Conservation (phyloP, 208 protist species). For the Leishmania martiniquensis region DNA sequence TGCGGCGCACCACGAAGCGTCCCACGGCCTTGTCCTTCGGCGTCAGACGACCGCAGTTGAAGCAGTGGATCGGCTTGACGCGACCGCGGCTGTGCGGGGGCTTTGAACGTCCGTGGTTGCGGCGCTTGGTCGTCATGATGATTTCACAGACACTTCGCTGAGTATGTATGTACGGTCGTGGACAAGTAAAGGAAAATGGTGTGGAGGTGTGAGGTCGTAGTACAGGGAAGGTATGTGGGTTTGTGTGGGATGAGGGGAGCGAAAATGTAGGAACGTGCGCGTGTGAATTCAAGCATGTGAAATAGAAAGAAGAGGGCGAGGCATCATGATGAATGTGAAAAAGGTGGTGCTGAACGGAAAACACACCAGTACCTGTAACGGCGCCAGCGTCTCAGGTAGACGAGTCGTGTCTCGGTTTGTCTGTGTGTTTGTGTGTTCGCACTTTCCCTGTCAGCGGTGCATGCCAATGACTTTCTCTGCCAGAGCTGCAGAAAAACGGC, state of each 20-base stretch:
- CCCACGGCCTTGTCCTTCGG: conserved; percentile 98
- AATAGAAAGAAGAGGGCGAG: neutral
- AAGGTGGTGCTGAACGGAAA: neutral
- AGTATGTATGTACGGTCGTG: neutral
- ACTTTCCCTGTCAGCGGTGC: too few relatives aligned
- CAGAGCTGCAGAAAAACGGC: neutral
- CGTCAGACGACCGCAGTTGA: conserved; percentile 92
- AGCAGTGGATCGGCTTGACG: conserved; percentile 92
- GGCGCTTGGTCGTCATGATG: conserved; percentile 93
- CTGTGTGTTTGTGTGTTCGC: too few relatives aligned
- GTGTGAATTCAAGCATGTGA: neutral
- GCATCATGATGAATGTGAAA: neutral
- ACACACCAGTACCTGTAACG: neutral
- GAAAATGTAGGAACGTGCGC: neutral
- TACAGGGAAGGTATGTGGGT: neutral
- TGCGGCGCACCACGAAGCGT: conserved; percentile 98
- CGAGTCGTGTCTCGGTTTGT: too few relatives aligned
- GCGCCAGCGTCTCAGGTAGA: neutral
- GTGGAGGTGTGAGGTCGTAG: too few relatives aligned
- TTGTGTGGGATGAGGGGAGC: neutral
- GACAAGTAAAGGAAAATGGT: too few relatives aligned
- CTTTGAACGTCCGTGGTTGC: conserved; percentile 94
- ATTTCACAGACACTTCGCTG: conserved; percentile 15
- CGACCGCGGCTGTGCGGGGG: conserved; percentile 91
- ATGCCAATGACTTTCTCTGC: neutral